Evolutionary conservation across 768 basidiomycete species (phyloP).

Genomic region (Trametes sanguinea): DNA sequence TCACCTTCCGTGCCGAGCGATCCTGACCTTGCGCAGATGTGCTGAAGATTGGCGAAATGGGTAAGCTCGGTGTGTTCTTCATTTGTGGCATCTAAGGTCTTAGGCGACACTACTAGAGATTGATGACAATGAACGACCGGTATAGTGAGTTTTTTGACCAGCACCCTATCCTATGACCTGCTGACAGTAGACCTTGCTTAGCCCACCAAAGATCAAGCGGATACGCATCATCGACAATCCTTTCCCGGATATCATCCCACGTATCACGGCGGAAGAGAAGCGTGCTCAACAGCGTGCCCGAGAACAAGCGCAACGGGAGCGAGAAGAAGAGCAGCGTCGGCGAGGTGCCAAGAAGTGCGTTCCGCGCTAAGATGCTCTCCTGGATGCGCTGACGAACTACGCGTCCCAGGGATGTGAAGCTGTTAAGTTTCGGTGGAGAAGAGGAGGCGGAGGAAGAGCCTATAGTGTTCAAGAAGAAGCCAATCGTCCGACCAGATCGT

Average conservation of each 20-base stretch:
- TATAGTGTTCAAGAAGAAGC: constrained; percentile 69
- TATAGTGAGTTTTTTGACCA: constrained; percentile 61
- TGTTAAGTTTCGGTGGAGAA: constrained; percentile 84
- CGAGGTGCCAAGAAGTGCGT: constrained; percentile 88
- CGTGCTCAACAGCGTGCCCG: constrained; percentile 80
- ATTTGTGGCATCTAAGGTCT: background rate
- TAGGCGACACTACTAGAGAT: constrained; percentile 52
- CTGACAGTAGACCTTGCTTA: constrained; percentile 32
- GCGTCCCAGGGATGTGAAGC: constrained; percentile 71
- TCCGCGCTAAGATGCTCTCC: background rate
- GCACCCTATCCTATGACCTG: too few relatives aligned
- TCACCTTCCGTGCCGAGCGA: background rate
- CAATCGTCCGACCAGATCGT: constrained; percentile 85
- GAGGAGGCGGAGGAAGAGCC: constrained; percentile 64
- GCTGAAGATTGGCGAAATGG: constrained; percentile 87
- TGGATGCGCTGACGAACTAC: too few relatives aligned
- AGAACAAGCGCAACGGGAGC: constrained; percentile 70
- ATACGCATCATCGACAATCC: constrained; percentile 90
- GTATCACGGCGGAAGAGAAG: constrained; percentile 94
- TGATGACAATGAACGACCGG: constrained; percentile 69
- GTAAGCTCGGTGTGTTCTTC: constrained; percentile 42
- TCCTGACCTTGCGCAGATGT: constrained; percentile 57
- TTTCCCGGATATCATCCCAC: constrained; percentile 91
- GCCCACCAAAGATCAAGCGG: constrained; percentile 89
- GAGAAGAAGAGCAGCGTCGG: constrained; percentile 72